These are phyloP conservation scores for Cephalotrichum gorgonifer DNA, from an alignment of 2,329 filamentous ascomycete genomes.

Conservation along the genomic window DNA sequence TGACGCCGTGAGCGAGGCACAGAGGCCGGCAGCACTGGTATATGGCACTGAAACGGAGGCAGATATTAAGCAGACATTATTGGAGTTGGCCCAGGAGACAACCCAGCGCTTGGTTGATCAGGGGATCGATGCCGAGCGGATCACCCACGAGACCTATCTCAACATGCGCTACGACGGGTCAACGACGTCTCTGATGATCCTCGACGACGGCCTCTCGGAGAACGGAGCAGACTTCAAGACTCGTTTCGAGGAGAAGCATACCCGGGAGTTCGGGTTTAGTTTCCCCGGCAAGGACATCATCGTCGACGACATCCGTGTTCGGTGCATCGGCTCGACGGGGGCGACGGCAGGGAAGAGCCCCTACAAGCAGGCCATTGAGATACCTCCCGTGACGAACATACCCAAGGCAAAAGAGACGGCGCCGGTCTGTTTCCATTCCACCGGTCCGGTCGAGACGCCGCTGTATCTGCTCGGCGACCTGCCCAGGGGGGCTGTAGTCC, in stretches of 20 bases:
- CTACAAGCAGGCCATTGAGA: not conserved
- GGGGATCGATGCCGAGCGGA: constrained; percentile 27
- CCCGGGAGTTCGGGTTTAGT: constrained; percentile 67
- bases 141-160: constrained; percentile 31
- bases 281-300: constrained; percentile 27
- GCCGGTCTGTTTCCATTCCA: constrained; percentile 15
- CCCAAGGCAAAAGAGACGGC: constrained; percentile 10
- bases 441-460: constrained; percentile 14
- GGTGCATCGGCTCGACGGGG: constrained; percentile 18
- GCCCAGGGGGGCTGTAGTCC: not conserved
- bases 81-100: constrained; percentile 26
- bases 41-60: constrained; percentile 9
- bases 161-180: constrained; percentile 27
- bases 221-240: constrained; percentile 56
- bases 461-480: constrained; percentile 12
- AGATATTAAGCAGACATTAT: constrained; percentile 13
- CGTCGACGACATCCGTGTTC: constrained; percentile 31
- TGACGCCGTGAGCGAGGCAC: constrained; percentile 30
- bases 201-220: constrained; percentile 16
- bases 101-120: constrained; percentile 11
- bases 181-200: constrained; percentile 24
- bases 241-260: constrained; percentile 59
- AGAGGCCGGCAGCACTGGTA: constrained; percentile 19
- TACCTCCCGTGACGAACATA: not conserved
- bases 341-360: not conserved